Percentiles rank a stretch among this genome's conserved stretches.
Conservation (phyloP, 1,139 yeast genomes). For the Suhomyces bribrorum region DNA sequence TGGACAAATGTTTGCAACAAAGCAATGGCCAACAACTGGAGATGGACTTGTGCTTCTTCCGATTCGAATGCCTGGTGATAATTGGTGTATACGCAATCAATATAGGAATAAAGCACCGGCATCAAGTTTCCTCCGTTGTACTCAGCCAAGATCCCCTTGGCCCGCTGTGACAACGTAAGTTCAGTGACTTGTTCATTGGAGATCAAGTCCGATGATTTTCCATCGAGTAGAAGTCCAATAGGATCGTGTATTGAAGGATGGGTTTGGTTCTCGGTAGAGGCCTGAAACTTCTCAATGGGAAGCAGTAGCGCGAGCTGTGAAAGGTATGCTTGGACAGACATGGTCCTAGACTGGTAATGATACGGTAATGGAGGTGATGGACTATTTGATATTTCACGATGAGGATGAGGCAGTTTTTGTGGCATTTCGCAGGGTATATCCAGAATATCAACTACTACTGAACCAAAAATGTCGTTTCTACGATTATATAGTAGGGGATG, state of each 20-base stretch:
- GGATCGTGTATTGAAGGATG: conserved; percentile 13
- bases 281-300: conserved; percentile 23
- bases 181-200: conserved; percentile 13
- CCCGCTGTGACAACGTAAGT: conserved; percentile 9
- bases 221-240: conserved; percentile 23
- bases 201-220: conserved; percentile 29
- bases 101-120: conserved; percentile 23
- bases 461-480: too few species aligned
- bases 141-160: conserved; percentile 8
- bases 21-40: conserved; percentile 52
- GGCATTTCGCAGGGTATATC: too few species aligned
- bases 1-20: conserved; percentile 72
- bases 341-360: background rate
- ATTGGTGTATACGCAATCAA: conserved; percentile 16
- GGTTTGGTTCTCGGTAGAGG: conserved; percentile 11
- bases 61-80: conserved; percentile 16
- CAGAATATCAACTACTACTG: too few species aligned
- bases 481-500: too few species aligned
- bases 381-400: background rate
- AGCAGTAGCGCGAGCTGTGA: conserved; percentile 29
- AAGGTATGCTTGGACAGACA: conserved; percentile 20
- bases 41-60: conserved; percentile 21
- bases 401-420: background rate
- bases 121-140: conserved; percentile 23
- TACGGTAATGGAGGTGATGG: too few species aligned